Base-by-base conservation (phyloP, 106 monocot genomes). In the Dendrobium catenatum region DNA sequence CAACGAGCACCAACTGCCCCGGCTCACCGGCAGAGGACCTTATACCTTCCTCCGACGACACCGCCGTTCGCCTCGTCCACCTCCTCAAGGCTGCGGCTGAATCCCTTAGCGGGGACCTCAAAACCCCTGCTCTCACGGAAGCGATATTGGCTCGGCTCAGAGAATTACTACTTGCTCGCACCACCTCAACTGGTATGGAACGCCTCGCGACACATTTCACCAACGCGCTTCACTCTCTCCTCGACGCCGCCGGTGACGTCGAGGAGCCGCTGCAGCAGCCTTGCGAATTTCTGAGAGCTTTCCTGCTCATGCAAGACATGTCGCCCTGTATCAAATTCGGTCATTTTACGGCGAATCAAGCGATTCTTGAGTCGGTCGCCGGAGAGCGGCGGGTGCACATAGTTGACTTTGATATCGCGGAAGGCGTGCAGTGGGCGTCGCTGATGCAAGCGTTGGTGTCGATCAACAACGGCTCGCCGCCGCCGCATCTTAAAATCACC, bases 71-170 rank as follows among this genome's bases (percentile, higher is more conserved):
- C 51, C 79, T 89, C 0, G 75, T 86, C 24, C 89, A 89, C 76
- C 68, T 89, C 11, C 82, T 89, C 70, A 80, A 75, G 83, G 89
- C 81, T 5, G 89, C 83, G 4, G 86, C 89, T 7, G 86, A 86
- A 81, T 41, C 83, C 46, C 81, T 75, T 7, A 43, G 64, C 8
- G 68, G 79, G 58, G 24, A 59, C 56, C 64, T 64, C 64, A 22
- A 22, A 7, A 77, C 77, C 85, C 68, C 79, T 55, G 84, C 82
- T n/a, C 84, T 89, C 20, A 81, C 89, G 8, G 37, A 81, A 27
- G 89, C 86, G 80, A 89, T 89, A 89, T 86, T 89, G 89, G 81
- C 84, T 89, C 89, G 89, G 89, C 86, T 89, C 89, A 89, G 77
- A 72, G 85, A 90, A 77, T 31, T 31, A 31, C 47, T 90, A 42